Base-by-base conservation (phyloP, 306 rosid species). In the Castanea mollissima region DNA sequence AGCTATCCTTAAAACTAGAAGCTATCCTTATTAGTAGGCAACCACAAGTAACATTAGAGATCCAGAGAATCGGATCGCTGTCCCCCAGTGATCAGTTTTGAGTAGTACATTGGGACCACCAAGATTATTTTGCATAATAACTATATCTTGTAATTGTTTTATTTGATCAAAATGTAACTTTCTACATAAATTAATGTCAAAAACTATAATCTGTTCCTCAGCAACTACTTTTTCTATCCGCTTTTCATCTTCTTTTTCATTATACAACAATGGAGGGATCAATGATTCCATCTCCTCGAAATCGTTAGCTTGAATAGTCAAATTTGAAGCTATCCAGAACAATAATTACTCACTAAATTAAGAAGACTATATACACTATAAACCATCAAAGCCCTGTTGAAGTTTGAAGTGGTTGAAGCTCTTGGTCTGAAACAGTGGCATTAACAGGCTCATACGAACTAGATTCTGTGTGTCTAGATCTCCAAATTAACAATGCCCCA, bases 401-500 rank as follows among this genome's bases (percentile, higher is more conserved):
- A 60, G 76, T 88, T 95, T 83, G 87, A 46, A 95, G 76, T 23
- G 97, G 93, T 81, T 91, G 97, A 79, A 96, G 99, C 80, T 96
- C 99, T 79, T 92, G 96, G 89, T 96, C 98, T 2, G 91, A 87
- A 68, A 65, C 86, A 51, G 74, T 85, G 35, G 32, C 89, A 78
- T 80, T 71, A 62, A 95, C 93, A n/a, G 97, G 94, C 88, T 88
- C 86, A 79, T 96, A 96, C 14, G 86, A 70, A 80, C 79, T 87
- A 82, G 72, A 57, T 1, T 79, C 19, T 79, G 67, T 83, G 62
- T 83, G 91, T 73, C 87, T 85, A 21, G 76, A 81, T 83, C 87
- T 95, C 92, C 85, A 88, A 67, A 90, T 46, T 80, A 93, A 82
- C 92, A 89, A 88, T 71, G 83, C 58, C 84, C 92, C 97, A 32